A percentile compares a stretch with the other conserved stretches of the same genome.
Conservation (phyloP, 2,329 filamentous ascomycete species). For the Eutypella sp. region DNA sequence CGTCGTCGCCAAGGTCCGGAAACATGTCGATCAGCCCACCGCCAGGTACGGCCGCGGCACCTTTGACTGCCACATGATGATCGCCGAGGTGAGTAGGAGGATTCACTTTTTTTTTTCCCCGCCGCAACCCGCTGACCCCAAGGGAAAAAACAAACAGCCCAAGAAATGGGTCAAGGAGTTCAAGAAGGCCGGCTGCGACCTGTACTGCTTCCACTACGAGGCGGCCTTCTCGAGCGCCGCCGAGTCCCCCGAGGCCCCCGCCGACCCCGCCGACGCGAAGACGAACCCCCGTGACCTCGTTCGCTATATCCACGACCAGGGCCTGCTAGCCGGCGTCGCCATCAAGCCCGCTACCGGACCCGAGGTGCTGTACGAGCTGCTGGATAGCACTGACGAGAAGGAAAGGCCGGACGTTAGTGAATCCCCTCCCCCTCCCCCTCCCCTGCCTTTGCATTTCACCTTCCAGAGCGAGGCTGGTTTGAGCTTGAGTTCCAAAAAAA, state of each 20-base stretch:
- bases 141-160: constrained; percentile 50
- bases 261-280: constrained; percentile 47
- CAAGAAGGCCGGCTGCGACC: constrained; percentile 85
- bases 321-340: constrained; percentile 87
- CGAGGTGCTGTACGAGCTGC: constrained; percentile 85
- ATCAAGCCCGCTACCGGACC: constrained; percentile 91
- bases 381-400: constrained; percentile 65
- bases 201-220: constrained; percentile 99
- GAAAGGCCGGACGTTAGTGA: constrained; percentile 81
- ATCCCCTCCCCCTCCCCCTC: not conserved
- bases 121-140: not conserved
- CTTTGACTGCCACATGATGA: constrained; percentile 99
- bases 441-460: not conserved
- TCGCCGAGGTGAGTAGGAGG: constrained; percentile 68
- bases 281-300: constrained; percentile 84
- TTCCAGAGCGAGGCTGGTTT: no score
- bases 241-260: constrained; percentile 66
- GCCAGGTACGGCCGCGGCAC: constrained; percentile 74
- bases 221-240: constrained; percentile 86
- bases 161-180: constrained; percentile 98
- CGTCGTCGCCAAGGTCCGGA: constrained; percentile 89
- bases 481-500: no score
- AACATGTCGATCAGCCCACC: constrained; percentile 72
- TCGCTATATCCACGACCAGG: constrained; percentile 81
- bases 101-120: not conserved